A percentile compares a stretch with the other conserved stretches of the same genome.
Evolutionary conservation across 805 yeast species (phyloP).

Genomic region (Pichia kluyveri): DNA sequence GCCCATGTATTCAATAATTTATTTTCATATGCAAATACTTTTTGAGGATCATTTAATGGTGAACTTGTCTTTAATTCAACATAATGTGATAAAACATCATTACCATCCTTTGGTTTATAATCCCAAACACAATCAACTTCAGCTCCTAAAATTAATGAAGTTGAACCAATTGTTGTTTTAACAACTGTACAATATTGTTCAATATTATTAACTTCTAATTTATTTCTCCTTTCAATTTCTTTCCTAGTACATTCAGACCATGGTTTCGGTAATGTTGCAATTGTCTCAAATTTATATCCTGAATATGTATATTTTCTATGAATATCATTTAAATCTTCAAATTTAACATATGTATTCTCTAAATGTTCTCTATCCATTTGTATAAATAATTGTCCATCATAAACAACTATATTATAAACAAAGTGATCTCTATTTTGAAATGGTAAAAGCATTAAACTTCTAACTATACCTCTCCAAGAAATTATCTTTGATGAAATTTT

Average conservation of each 20-base stretch:
- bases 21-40: conserved; percentile 59
- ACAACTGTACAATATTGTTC: conserved; percentile 80
- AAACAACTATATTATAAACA: conserved; percentile 54
- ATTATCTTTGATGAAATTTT: conserved; percentile 57
- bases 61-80: conserved; percentile 75
- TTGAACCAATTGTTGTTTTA: conserved; percentile 72
- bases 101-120: conserved; percentile 43
- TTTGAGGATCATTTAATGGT: conserved; percentile 44
- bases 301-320: conserved; percentile 39
- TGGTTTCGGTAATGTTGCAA: conserved; percentile 69
- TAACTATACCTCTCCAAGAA: conserved; percentile 81
- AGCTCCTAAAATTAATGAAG: conserved; percentile 66
- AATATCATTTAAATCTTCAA: conserved; percentile 25
- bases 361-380: conserved; percentile 30
- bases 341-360: conserved; percentile 25
- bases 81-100: conserved; percentile 58
- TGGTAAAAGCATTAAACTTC: conserved; percentile 61
- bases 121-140: conserved; percentile 92
- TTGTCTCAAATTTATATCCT: conserved; percentile 80
- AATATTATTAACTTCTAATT: conserved; percentile 53
- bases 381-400: conserved; percentile 68
- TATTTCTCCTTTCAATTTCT: conserved; percentile 57
- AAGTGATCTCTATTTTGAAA: conserved; percentile 48
- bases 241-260: conserved; percentile 61
- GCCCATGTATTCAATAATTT: conserved; percentile 85